Base-by-base conservation (phyloP, 495 filamentous ascomycete species). In the Aspergillus hancockii region DNA sequence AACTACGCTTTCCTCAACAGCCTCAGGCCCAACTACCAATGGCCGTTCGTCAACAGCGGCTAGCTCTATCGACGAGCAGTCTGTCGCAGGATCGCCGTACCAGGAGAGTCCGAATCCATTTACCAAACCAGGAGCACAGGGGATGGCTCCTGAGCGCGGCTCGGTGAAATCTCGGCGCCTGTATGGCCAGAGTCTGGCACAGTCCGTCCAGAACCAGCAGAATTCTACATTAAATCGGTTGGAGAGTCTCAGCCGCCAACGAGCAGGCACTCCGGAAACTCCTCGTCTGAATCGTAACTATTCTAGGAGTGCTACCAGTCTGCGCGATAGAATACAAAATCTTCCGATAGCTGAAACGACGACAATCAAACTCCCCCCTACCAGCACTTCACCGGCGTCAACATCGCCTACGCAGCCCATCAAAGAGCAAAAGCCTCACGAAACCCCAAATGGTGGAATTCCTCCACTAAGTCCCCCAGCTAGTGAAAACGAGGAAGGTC, bases 1-100 rank as follows among this genome's bases (percentile, higher is more conserved):
- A 8, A 91, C 91, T 58, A 98, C 94, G 0, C 84, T 83, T 12
- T 97, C 93, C 6, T 97, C 94, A 0, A 93, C 90, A 0, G 89
- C 87, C 21, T 97, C 93, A 1, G 85, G 80, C 2, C 73, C 71
- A n/a, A 85, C 85, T 21, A 84, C 83, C 6, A 79, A 86, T 53
- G 83, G 83, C 23, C 86, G 90, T 13, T 85, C 83, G 14, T 97
- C 94, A 1, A 97, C 94, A 18, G 92, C 91, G 40, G 94, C 93
- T 6, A 98, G 93, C 5, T 98, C 94, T 0, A 79, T 96, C 55
- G 85, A 88, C n/a, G 97, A 93, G 14, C 86, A 91, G 55, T 79
- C 78, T 13, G 76, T 85, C 2, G 72, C 74, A 22, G 80, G 61
- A 78, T 79, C 70, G 66, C 82, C 61, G 61, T 64, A 66, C 36